These are phyloP conservation scores for Laburnicola sp. DNA, from an alignment of 2,329 filamentous ascomycete species.

Conservation along the genomic window DNA sequence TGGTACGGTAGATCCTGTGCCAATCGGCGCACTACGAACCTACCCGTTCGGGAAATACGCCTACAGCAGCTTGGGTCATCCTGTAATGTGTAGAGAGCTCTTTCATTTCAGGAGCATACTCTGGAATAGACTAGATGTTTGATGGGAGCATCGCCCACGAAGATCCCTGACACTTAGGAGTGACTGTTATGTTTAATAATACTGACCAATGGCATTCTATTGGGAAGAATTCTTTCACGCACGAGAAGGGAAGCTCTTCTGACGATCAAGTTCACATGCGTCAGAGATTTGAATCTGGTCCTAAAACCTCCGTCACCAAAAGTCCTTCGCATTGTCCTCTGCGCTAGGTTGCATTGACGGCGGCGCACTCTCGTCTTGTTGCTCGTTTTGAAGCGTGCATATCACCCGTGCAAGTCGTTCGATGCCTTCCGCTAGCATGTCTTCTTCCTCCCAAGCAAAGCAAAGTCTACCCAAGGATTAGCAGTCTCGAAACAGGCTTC, in stretches of 20 bases:
- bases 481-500: conserved; percentile 1
- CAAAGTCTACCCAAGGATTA: conserved; percentile 36
- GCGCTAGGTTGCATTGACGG: conserved; percentile 16
- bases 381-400: conserved; percentile 41
- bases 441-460: conserved; percentile 63
- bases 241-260: background rate
- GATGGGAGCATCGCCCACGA: conserved; percentile 16
- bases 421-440: conserved; percentile 68
- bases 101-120: conserved; percentile 15
- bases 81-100: conserved; percentile 39
- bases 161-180: conserved; percentile 27
- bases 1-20: conserved; percentile 9
- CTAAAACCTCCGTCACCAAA: conserved; percentile 32
- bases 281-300: conserved; percentile 12
- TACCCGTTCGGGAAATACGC: conserved; percentile 7
- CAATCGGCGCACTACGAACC: conserved; percentile 18
- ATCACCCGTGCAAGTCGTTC: conserved; percentile 61
- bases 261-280: conserved; percentile 12
- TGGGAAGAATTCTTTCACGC: background rate
- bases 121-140: conserved; percentile 38
- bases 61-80: conserved; percentile 7
- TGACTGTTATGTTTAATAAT: conserved; percentile 11
- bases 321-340: conserved; percentile 30
- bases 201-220: conserved; percentile 21
- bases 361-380: conserved; percentile 18